Evolutionary conservation across 2,329 filamentous ascomycete genomes (phyloP).

Genomic region (Trichoderma atroviride): DNA sequence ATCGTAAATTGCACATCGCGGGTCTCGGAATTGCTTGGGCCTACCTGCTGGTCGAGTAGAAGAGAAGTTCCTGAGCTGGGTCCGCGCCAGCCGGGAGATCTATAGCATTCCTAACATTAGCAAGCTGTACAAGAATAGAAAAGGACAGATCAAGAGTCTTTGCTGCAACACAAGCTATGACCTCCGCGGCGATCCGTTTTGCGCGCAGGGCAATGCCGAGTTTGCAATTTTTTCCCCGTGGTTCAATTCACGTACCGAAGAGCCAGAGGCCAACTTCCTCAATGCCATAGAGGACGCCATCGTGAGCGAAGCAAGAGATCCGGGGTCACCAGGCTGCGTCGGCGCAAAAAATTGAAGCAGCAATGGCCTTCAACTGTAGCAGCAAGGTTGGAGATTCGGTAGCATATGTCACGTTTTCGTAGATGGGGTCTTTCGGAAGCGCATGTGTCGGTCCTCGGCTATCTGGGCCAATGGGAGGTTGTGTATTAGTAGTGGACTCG

Average conservation of each 20-base stretch:
- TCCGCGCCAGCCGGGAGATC: constrained; percentile 66
- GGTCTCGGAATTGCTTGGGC: constrained; percentile 34
- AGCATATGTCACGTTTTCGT: constrained; percentile 28
- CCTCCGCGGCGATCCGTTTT: constrained; percentile 22
- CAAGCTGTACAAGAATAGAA: background rate
- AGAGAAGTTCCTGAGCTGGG: constrained; percentile 78
- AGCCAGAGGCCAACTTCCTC: constrained; percentile 60
- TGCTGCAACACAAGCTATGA: background rate
- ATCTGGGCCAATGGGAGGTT: constrained; percentile 24
- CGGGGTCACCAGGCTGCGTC: constrained; percentile 37
- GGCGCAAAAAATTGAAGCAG: constrained; percentile 36
- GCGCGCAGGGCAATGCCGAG: constrained; percentile 21
- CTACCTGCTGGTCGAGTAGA: constrained; percentile 79
- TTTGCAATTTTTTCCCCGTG: constrained; percentile 7
- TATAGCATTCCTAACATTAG: constrained; percentile 43
- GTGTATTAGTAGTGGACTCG: constrained; percentile 24
- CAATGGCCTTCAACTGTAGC: constrained; percentile 23
- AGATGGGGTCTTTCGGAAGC: constrained; percentile 23
- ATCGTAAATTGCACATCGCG: background rate
- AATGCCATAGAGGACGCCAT: constrained; percentile 68
- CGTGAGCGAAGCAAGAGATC: constrained; percentile 38
- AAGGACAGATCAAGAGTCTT: background rate
- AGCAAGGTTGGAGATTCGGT: constrained; percentile 24
- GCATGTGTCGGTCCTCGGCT: constrained; percentile 28
- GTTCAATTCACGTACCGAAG: constrained; percentile 53